These are phyloP conservation scores for Tolypocladium album DNA, from an alignment of 2,329 filamentous ascomycete genomes.

Conservation along the genomic window DNA sequence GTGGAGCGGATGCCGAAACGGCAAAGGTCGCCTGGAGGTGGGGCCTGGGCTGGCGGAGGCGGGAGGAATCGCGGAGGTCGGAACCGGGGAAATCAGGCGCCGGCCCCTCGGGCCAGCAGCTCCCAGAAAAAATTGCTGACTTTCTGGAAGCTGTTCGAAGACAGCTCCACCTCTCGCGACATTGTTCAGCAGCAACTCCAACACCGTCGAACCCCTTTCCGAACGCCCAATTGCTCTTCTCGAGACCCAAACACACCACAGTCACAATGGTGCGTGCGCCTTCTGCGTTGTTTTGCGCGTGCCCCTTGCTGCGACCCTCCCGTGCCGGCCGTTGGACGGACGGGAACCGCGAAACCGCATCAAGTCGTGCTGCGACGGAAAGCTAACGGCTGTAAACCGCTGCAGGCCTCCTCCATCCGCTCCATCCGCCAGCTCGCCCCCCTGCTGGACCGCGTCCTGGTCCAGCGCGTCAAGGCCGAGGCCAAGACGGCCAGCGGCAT, in stretches of 20 bases:
- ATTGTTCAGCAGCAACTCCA: not conserved
- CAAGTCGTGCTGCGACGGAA: not conserved
- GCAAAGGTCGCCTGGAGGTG: not conserved
- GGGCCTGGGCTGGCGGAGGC: not conserved
- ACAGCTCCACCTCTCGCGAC: constrained; percentile 17
- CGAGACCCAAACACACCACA: constrained; percentile 2
- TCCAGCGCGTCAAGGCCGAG: constrained; percentile 96
- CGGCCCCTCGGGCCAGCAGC: constrained; percentile 8
- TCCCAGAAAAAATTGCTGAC: constrained; percentile 24
- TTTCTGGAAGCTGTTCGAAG: constrained; percentile 31
- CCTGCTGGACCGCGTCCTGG: constrained; percentile 94
- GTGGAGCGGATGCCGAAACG: not conserved
- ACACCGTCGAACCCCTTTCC: not conserved
- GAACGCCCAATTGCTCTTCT: not conserved
- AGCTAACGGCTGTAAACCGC: not conserved
- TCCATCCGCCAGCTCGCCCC: constrained; percentile 92
- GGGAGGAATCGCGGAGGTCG: constrained; percentile 9
- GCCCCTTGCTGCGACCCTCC: not conserved
- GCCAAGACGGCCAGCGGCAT: constrained; percentile 93
- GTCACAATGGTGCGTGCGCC: constrained; percentile 18
- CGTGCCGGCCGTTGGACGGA: not conserved
- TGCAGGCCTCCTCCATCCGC: constrained; percentile 65
- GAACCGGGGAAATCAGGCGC: constrained; percentile 23
- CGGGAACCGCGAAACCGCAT: not conserved
- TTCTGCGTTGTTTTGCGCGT: not conserved